Evolutionary conservation across 2,329 filamentous ascomycete genomes (phyloP).

Genomic region (Trichoderma semiorbis): DNA sequence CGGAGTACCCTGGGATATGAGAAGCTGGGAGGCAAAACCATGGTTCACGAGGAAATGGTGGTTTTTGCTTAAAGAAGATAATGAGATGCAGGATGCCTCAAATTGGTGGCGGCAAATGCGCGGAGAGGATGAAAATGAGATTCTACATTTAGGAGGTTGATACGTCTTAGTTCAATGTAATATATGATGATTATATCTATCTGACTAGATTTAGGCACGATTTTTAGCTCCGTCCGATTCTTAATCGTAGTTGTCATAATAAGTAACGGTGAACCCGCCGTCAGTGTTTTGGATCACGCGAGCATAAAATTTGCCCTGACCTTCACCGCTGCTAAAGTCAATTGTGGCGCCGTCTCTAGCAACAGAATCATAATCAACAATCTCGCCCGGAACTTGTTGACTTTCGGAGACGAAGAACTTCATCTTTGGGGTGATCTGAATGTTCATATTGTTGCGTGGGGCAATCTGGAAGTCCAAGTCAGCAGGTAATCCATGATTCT

Average conservation of each 20-base stretch:
- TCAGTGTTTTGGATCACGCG: neutral
- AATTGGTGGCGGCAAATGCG: neutral
- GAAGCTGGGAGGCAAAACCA: neutral
- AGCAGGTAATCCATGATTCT: neutral
- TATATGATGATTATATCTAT: neutral
- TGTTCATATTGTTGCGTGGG: neutral
- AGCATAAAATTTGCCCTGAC: slow-evolving; percentile 8
- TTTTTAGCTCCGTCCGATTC: neutral
- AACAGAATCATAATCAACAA: slow-evolving; percentile 3
- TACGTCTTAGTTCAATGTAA: neutral
- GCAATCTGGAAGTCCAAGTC: slow-evolving; percentile 5
- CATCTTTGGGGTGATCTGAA: slow-evolving; percentile 11
- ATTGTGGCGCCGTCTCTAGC: neutral
- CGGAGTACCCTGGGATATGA: neutral
- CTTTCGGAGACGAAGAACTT: slow-evolving; percentile 13
- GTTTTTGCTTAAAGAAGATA: neutral
- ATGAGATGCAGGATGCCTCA: neutral
- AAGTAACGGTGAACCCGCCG: neutral
- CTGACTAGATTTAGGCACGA: neutral
- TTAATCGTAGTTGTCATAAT: neutral
- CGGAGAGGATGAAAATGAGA: neutral
- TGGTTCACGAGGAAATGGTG: neutral
- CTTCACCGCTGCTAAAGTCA: slow-evolving; percentile 10
- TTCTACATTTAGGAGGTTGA: neutral
- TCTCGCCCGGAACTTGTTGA: slow-evolving; percentile 5